phyloP scores from a whole-genome alignment of 495 filamentous ascomycete species.

The Neurospora discreta region DNA sequence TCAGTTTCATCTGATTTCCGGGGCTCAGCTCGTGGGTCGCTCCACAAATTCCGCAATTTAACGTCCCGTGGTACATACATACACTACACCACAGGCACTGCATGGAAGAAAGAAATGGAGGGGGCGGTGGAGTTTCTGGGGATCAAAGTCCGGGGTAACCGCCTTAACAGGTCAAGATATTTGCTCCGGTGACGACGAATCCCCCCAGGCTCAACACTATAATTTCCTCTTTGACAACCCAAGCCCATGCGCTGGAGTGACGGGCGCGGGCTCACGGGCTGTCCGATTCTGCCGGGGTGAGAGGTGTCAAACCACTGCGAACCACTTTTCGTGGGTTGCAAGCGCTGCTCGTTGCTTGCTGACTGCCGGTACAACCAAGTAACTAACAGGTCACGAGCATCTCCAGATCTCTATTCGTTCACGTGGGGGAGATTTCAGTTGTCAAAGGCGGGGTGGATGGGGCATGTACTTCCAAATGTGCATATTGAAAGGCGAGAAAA shows the following conservation, averaged over 20 bases:
- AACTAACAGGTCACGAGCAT: not conserved
- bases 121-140: not conserved
- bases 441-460: not conserved
- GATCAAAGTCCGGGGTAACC: not conserved
- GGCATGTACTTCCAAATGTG: not conserved
- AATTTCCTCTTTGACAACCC: not conserved
- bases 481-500: not conserved
- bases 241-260: not conserved
- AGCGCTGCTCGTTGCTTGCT: not conserved
- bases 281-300: not conserved
- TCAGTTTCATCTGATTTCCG: not conserved
- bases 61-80: not conserved
- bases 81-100: not conserved
- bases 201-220: not conserved
- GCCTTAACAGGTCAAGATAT: not conserved
- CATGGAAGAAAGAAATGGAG: not conserved
- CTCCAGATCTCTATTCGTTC: not conserved
- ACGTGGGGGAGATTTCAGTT: not conserved
- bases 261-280: not conserved
- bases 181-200: not conserved
- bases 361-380: not conserved
- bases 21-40: not conserved
- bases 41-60: not conserved
- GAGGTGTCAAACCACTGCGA: not conserved
- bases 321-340: not conserved